Evolutionary conservation across 768 basidiomycete species (phyloP).

Genomic region (Panellus pusillus): DNA sequence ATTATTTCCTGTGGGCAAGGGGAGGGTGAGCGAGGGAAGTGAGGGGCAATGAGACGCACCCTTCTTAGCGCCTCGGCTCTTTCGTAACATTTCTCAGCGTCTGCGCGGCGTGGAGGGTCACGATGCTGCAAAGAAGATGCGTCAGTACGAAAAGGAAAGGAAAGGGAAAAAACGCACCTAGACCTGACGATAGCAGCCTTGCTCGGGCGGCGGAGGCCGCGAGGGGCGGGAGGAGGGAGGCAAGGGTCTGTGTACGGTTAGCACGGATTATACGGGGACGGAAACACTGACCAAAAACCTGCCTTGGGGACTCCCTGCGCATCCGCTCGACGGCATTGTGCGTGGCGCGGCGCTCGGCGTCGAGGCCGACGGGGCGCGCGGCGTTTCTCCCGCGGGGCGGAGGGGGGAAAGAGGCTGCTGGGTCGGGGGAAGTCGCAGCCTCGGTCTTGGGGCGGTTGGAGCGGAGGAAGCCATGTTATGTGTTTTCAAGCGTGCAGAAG

Average conservation of each 20-base stretch:
- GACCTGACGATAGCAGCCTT: conserved; percentile 79
- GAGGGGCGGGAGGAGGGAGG: conserved; percentile 66
- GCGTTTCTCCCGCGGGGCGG: conserved; percentile 68
- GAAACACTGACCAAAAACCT: conserved; percentile 71
- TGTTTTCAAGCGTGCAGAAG: too few species aligned
- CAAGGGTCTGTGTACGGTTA: conserved; percentile 42
- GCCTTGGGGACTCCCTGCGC: conserved; percentile 87
- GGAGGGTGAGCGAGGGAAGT: background rate
- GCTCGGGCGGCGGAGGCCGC: conserved; percentile 68
- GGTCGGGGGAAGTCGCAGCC: too few species aligned
- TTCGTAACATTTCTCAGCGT: conserved; percentile 1
- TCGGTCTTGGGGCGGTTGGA: background rate
- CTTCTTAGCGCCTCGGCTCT: conserved; percentile 10
- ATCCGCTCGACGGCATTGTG: conserved; percentile 98
- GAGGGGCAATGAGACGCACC: conserved; percentile 3
- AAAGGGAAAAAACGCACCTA: conserved; percentile 2
- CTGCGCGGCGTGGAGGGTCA: conserved; percentile 54
- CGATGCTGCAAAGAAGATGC: conserved; percentile 48
- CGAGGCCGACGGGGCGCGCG: conserved; percentile 85
- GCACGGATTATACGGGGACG: background rate
- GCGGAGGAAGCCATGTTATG: too few species aligned
- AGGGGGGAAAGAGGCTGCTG: conserved; percentile 28
- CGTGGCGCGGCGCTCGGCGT: conserved; percentile 92
- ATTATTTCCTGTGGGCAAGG: conserved; percentile 11
- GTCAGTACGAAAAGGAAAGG: background rate